Conservation (phyloP, 495 filamentous ascomycete genomes). For the Trichoderma parareesei region DNA sequence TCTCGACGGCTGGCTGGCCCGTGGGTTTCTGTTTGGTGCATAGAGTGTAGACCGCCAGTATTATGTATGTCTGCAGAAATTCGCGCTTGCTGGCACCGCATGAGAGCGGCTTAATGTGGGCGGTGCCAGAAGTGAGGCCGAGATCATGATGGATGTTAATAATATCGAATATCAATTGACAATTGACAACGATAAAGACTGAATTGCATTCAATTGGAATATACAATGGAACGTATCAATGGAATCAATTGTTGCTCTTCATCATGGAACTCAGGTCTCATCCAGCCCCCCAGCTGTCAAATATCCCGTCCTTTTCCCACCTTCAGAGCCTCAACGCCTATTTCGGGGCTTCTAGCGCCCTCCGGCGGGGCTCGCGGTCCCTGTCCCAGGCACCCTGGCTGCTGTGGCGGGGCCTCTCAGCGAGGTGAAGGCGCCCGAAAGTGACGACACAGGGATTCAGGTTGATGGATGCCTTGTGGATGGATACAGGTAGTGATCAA, state of each 20-base stretch:
- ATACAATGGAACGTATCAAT: too few relatives aligned
- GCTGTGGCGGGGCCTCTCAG: constrained; percentile 4
- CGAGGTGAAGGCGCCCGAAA: not conserved
- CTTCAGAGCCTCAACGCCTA: not conserved
- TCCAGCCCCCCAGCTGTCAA: too few relatives aligned
- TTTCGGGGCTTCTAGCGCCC: not conserved
- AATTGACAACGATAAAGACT: too few relatives aligned
- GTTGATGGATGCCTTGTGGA: too few relatives aligned
- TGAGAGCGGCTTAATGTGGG: constrained; percentile 1
- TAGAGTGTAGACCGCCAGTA: not conserved
- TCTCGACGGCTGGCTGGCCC: not conserved
- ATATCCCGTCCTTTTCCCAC: not conserved
- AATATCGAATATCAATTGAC: too few relatives aligned
- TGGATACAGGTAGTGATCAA: not conserved
- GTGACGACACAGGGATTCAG: constrained; percentile 2
- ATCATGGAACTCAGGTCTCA: too few relatives aligned
- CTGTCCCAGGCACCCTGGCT: not conserved
- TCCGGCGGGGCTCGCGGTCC: not conserved
- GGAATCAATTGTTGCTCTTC: too few relatives aligned
- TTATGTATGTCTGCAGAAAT: not conserved
- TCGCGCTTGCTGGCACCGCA: constrained; percentile 1
- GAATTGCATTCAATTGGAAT: too few relatives aligned
- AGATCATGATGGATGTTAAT: not conserved
- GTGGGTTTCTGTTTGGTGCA: not conserved
- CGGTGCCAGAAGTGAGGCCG: not conserved